phyloP scores from a whole-genome alignment of 257 asterid species.

The Solanum neorickii region DNA sequence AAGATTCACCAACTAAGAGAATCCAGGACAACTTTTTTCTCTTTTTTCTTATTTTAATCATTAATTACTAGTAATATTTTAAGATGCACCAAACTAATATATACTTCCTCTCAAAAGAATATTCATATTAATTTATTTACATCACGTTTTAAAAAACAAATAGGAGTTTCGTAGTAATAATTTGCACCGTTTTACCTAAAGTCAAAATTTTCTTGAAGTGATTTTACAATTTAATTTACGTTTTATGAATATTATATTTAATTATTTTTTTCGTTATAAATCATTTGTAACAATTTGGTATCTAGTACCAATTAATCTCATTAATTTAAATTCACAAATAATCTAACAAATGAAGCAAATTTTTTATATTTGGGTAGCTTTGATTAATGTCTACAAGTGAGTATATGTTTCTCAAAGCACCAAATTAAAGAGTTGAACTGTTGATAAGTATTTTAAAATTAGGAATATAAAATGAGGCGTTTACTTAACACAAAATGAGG shows the following conservation, averaged over 20 bases:
- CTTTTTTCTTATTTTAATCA: neutral
- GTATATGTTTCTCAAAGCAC: neutral
- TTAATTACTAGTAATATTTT: neutral
- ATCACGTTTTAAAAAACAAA: neutral
- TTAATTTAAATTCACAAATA: neutral
- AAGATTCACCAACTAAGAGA: neutral
- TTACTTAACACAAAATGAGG: neutral
- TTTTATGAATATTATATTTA: too few relatives aligned
- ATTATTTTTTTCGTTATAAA: too few relatives aligned
- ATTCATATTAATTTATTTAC: neutral
- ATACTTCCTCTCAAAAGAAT: neutral
- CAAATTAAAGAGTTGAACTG: neutral
- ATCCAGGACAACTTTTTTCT: neutral
- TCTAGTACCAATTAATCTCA: neutral
- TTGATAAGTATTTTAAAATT: too few relatives aligned
- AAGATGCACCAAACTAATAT: neutral
- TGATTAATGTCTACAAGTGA: neutral
- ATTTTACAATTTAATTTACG: too few relatives aligned
- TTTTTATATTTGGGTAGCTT: neutral
- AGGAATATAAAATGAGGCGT: neutral
- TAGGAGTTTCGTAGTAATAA: neutral
- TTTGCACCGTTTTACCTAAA: neutral
- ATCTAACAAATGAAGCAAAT: neutral
- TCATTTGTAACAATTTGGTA: neutral
- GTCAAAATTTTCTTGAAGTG: neutral